phyloP scores from a whole-genome alignment of 2,329 filamentous ascomycete species.

The Ophiostoma fasciatum region DNA sequence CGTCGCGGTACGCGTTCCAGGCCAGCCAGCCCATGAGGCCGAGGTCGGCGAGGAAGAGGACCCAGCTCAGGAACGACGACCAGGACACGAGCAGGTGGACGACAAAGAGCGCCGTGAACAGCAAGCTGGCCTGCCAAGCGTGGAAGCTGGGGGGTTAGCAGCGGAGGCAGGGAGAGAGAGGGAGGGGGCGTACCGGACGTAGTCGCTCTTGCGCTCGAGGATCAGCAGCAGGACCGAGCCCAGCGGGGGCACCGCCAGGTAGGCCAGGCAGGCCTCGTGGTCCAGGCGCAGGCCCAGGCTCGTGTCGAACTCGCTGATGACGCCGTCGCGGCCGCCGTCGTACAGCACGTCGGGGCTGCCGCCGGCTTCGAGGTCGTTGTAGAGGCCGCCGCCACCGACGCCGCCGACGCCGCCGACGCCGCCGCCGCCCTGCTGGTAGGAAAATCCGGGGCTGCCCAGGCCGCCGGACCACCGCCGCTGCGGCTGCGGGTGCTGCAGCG shows the following conservation, averaged over 20 bases:
- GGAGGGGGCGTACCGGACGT: conserved; percentile 56
- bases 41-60: conserved; percentile 64
- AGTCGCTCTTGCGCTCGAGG: conserved; percentile 88
- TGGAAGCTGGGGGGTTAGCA: conserved; percentile 64
- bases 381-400: conserved; percentile 11
- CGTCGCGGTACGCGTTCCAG: conserved; percentile 70
- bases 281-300: conserved; percentile 75
- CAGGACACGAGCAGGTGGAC: conserved; percentile 78
- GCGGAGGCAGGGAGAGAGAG: not conserved
- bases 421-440: conserved; percentile 15
- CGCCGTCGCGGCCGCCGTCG: conserved; percentile 35
- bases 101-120: conserved; percentile 63
- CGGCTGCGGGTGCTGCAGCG: conserved; percentile 38
- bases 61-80: conserved; percentile 71
- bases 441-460: conserved; percentile 20
- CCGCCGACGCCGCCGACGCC: conserved; percentile 12
- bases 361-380: no score
- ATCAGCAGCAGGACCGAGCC: conserved; percentile 75
- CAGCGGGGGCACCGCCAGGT: conserved; percentile 69
- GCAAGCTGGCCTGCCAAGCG: conserved; percentile 81
- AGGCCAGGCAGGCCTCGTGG: conserved; percentile 82
- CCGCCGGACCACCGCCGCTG: conserved; percentile 39
- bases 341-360: conserved; percentile 14
- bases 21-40: conserved; percentile 62
- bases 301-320: conserved; percentile 73